Percentiles rank a stretch among this genome's conserved stretches.
Conservation (phyloP, 176 grass and related monocot genomes). For the Aegilops bicornis region DNA sequence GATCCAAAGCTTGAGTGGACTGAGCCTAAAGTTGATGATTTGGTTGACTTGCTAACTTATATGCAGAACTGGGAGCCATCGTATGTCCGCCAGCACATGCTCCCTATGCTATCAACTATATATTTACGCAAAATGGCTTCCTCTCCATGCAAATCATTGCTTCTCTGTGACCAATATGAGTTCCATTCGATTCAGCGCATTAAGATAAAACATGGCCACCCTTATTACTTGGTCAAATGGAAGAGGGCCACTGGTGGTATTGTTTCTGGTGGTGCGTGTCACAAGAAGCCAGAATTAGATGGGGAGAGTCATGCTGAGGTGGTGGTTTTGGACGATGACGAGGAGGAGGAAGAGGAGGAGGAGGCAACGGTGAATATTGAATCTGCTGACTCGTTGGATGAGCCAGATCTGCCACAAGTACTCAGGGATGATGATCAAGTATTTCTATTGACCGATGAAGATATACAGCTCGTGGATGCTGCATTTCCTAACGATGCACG, state of each 20-base stretch:
- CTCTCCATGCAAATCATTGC: constrained; percentile 30
- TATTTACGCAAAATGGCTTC: constrained; percentile 67
- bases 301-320: constrained; percentile 4
- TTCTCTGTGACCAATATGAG: constrained; percentile 74
- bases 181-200: constrained; percentile 77
- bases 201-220: constrained; percentile 68
- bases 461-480: constrained; percentile 76
- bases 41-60: constrained; percentile 78
- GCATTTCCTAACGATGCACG: constrained; percentile 78
- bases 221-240: constrained; percentile 90
- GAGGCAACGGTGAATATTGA: constrained; percentile 14
- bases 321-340: constrained; percentile 1
- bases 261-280: constrained; percentile 6
- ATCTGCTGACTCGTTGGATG: constrained; percentile 63
- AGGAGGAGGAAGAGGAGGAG: constrained; percentile 38
- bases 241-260: constrained; percentile 37
- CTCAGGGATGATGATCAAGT: constrained; percentile 46
- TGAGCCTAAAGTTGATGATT: constrained; percentile 70
- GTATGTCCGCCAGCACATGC: constrained; percentile 79
- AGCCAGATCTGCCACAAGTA: constrained; percentile 69
- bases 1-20: constrained; percentile 55
- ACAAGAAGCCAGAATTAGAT: constrained; percentile 28
- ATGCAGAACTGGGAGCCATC: constrained; percentile 78
- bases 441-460: constrained; percentile 84
- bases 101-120: constrained; percentile 86